Evolutionary conservation across 2,329 filamentous ascomycete species (phyloP).

Genomic region (Cercospora sp.): DNA sequence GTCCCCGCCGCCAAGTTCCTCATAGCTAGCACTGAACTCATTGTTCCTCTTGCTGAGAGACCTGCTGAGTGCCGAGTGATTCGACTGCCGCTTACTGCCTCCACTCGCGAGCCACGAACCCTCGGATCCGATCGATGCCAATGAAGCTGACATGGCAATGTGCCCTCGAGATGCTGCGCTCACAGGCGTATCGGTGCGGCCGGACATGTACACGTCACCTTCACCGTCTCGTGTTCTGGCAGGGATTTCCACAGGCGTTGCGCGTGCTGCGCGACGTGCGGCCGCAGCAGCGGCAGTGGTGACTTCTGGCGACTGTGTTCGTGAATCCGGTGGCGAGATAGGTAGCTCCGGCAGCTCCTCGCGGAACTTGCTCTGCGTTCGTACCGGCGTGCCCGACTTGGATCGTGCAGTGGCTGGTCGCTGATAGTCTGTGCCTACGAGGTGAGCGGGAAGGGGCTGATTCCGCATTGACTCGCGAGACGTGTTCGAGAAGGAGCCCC

Average conservation of each 20-base stretch:
- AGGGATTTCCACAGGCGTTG: constrained; percentile 24
- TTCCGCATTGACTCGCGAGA: constrained; percentile 81
- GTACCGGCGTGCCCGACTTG: constrained; percentile 63
- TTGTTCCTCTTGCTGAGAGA: constrained; percentile 50
- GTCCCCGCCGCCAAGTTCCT: constrained; percentile 56
- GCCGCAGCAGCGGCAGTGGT: constrained; percentile 49
- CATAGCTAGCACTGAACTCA: constrained; percentile 61
- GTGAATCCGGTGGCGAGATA: constrained; percentile 80
- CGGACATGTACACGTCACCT: constrained; percentile 17
- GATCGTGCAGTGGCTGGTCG: constrained; percentile 45
- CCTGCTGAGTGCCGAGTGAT: constrained; percentile 48
- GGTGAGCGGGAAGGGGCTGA: constrained; percentile 54
- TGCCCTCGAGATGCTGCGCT: constrained; percentile 26
- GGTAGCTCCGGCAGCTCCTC: constrained; percentile 89
- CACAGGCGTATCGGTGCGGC: constrained; percentile 47
- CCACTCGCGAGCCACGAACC: constrained; percentile 88
- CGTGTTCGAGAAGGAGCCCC: constrained; percentile 72
- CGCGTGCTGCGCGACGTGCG: constrained; percentile 42
- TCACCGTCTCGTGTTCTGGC: constrained; percentile 19
- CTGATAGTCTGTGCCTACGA: constrained; percentile 43
- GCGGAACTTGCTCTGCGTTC: constrained; percentile 86
- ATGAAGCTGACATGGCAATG: constrained; percentile 68
- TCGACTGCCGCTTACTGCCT: constrained; percentile 52
- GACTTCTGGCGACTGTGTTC: constrained; percentile 74
- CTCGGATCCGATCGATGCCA: constrained; percentile 94